Evolutionary conservation across 129 eudicot genomes (phyloP), one percentile per base, ranked within the genome.

Genomic region (Gnaphalium uliginosum): DNA sequence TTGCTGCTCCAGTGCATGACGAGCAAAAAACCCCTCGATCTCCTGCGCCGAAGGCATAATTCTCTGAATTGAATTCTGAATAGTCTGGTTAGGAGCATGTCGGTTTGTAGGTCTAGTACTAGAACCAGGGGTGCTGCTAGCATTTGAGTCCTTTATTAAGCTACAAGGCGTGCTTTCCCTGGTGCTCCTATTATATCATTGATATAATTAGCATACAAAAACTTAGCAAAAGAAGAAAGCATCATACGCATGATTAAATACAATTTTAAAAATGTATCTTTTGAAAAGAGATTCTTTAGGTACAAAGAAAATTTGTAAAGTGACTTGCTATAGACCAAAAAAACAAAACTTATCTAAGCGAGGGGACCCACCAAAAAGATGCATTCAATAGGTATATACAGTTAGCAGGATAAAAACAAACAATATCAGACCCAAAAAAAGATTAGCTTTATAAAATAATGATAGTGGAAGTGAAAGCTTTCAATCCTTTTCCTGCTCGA

Each of bases 81-180:
- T 67, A 68, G 66, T 68, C 54, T 72, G 80, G 79, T 71, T 85
- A 18, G 83, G 79, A 43, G 86, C 78, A 48, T 61, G 6, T 33
- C 68, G 72, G 69, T 57, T 69, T 63, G 82, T 78, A 2, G 84
- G 85, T 81, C 84, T 86, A 22, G 88, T 85, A 46, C 92, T 75
- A 32, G 96, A 90, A 25, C 96, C 96, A 2, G 96, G 91, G 66
- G 90, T 85, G n/a, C 78, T 74, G 11, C 57, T 48, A 33, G 74
- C 75, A 63, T 85, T 90, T 48, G 87, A 70, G 46, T 84, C 89
- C 81, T 88, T 84, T 33, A 87, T 89, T 66, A 85, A 76, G 89
- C 93, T 88, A 63, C 96, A 93, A 10, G 98, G 98, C 29, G 98
- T 90, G 88, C 96, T 90, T 82, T 93, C 98, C 69, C 97, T 85